Evolutionary conservation across 768 basidiomycete genomes (phyloP).

Genomic region (Panaeolus papilionaceus): DNA sequence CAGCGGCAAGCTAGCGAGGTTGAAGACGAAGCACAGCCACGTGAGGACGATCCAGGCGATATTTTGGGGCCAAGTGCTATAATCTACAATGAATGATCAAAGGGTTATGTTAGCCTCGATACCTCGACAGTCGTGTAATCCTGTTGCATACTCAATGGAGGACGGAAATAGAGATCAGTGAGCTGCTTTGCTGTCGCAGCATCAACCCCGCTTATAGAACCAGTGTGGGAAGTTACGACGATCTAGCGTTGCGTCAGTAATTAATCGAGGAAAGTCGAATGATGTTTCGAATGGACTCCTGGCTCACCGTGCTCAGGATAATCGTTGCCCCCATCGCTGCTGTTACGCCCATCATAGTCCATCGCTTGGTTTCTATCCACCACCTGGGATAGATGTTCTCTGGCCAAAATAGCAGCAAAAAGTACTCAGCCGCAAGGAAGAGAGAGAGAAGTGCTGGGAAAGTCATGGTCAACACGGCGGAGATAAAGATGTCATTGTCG

Average conservation of each 20-base stretch:
- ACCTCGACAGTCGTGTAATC: no score
- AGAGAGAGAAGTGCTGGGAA: conserved; percentile 43
- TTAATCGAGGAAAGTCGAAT: background rate
- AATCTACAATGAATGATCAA: conserved; percentile 25
- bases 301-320: conserved; percentile 39
- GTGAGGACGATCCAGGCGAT: conserved; percentile 40
- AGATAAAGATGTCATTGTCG: conserved; percentile 38
- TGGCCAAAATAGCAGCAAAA: conserved; percentile 44
- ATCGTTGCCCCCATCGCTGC: conserved; percentile 35
- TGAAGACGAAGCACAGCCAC: conserved; percentile 28
- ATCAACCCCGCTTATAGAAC: conserved; percentile 33
- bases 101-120: no score
- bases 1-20: background rate
- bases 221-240: conserved; percentile 33
- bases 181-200: conserved; percentile 23
- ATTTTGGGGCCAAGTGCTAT: conserved; percentile 36
- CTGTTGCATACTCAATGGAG: conserved; percentile 33
- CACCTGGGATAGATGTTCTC: conserved; percentile 37
- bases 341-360: conserved; percentile 31
- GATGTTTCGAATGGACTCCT: background rate
- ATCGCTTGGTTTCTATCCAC: conserved; percentile 33
- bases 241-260: conserved; percentile 25
- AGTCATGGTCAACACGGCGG: conserved; percentile 38
- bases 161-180: conserved; percentile 30
- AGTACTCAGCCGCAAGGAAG: conserved; percentile 42